phyloP scores from a whole-genome alignment of 306 rosid species.

The Arachis stenosperma region DNA sequence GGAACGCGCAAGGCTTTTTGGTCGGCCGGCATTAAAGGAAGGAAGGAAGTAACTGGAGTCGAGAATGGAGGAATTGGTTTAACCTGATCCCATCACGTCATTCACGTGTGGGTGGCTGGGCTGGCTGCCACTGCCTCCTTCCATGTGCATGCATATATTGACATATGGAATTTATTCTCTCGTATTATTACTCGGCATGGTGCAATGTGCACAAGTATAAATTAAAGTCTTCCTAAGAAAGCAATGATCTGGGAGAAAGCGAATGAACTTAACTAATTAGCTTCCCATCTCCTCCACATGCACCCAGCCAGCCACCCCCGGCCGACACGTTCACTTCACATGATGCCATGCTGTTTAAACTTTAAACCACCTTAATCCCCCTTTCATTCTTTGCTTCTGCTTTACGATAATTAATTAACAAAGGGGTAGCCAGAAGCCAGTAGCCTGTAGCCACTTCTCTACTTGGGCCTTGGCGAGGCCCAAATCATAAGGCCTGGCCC shows the following conservation, averaged over 20 bases:
- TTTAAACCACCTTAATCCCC: neutral
- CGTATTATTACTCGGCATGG: neutral
- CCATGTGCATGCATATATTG: no score
- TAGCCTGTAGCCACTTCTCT: no score
- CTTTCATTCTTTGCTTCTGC: neutral
- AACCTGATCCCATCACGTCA: no score
- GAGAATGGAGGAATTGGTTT: no score
- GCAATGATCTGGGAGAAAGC: neutral
- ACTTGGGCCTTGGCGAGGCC: no score
- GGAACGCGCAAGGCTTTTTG: no score
- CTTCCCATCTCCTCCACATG: neutral
- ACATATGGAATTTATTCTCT: neutral
- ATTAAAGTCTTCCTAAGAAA: neutral
- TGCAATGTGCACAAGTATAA: neutral
- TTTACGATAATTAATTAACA: neutral
- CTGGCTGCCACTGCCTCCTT: no score
- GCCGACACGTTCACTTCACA: conserved; percentile 9
- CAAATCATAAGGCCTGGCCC: neutral
- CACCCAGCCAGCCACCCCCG: neutral
- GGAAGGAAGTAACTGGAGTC: no score
- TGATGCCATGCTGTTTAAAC: neutral
- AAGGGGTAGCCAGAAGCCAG: no score
- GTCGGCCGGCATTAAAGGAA: no score
- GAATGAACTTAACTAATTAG: no score
- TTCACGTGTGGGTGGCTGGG: no score